Percentiles rank a stretch among this genome's conserved stretches.
phyloP scores from a whole-genome alignment of 2,329 filamentous ascomycete species.

The Neurospora sp. region DNA sequence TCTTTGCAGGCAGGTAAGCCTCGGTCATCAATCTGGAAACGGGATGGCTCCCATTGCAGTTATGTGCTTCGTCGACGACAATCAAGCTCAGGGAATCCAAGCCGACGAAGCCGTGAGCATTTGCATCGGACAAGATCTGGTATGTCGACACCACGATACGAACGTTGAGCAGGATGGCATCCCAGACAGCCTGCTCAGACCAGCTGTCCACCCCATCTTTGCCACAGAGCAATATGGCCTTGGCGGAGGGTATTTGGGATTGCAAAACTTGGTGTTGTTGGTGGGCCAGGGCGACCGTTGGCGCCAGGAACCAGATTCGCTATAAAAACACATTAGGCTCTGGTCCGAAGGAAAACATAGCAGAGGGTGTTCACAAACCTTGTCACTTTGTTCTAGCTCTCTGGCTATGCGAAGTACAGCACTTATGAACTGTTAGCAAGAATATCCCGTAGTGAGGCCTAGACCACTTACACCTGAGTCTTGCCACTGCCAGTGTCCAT shows the following conservation, averaged over 20 bases:
- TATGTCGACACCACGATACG: conserved; percentile 71
- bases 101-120: conserved; percentile 63
- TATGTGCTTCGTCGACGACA: conserved; percentile 81
- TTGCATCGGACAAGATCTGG: conserved; percentile 63
- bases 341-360: conserved; percentile 11
- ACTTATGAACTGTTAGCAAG: conserved; percentile 29
- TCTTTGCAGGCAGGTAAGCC: conserved; percentile 51
- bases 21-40: conserved; percentile 63
- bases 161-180: conserved; percentile 51
- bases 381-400: conserved; percentile 50
- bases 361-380: conserved; percentile 33
- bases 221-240: conserved; percentile 56
- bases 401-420: conserved; percentile 58
- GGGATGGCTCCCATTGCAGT: conserved; percentile 55
- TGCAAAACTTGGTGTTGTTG: conserved; percentile 57
- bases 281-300: conserved; percentile 55
- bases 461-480: conserved; percentile 57
- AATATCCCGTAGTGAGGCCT: neutral
- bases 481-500: conserved; percentile 79
- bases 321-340: conserved; percentile 17
- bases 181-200: conserved; percentile 59
- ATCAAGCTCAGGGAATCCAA: conserved; percentile 56
- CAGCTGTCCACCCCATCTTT: conserved; percentile 63
- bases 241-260: conserved; percentile 48
- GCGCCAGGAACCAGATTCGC: conserved; percentile 65